Conservation (phyloP, 192 early-diverging fungal species). For the Haplosporangium gracile region DNA sequence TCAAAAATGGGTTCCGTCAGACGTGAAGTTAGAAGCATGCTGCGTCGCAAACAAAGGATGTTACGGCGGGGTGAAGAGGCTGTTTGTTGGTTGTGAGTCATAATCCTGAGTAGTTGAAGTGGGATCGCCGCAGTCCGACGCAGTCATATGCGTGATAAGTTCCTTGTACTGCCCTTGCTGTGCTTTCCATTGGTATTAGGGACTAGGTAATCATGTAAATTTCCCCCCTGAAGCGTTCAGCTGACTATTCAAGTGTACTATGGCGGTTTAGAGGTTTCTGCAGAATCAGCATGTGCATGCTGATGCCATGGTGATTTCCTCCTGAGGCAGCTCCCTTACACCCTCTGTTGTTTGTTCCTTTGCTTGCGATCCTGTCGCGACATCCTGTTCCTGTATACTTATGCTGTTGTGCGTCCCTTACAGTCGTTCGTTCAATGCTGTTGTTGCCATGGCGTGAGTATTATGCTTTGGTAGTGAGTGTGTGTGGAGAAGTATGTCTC, state of each 20-base stretch:
- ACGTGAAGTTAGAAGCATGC: background rate
- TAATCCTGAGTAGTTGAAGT: background rate
- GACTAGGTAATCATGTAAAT: background rate
- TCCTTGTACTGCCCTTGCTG: background rate
- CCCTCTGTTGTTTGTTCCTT: background rate
- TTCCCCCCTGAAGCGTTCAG: background rate
- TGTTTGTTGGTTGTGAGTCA: background rate
- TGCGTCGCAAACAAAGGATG: background rate
- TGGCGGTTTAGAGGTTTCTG: background rate
- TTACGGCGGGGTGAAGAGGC: background rate
- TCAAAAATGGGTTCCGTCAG: background rate
- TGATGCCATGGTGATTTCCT: background rate
- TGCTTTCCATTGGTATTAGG: background rate
- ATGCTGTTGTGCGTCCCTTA: slow-evolving; percentile 1
- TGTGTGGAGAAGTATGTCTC: no score
- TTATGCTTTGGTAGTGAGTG: background rate
- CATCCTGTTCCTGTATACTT: background rate
- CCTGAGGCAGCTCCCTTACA: background rate
- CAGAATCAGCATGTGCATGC: background rate
- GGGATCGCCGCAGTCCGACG: background rate
- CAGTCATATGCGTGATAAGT: background rate
- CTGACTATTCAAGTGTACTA: background rate
- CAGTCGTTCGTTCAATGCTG: slow-evolving; percentile 46
- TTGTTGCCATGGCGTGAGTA: slow-evolving; percentile 20
- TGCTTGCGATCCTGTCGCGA: background rate